Conservation (phyloP, 2,329 filamentous ascomycete genomes). For the Paracoccidioides brasiliensis region DNA sequence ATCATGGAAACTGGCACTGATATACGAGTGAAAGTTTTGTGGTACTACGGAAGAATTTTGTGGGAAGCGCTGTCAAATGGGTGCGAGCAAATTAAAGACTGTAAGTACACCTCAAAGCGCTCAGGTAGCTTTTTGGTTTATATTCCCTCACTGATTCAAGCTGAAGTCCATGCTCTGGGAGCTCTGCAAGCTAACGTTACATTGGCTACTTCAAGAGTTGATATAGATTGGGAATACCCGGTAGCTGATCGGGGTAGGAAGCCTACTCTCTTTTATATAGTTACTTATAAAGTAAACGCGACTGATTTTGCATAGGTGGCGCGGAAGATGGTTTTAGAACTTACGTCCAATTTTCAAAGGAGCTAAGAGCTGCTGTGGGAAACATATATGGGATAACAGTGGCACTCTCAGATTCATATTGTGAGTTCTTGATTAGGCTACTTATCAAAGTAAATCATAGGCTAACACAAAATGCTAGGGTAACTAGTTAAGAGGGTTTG, state of each 20-base stretch:
- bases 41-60: conserved; percentile 1
- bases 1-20: not conserved
- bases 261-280: no score
- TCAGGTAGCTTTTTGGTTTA: not conserved
- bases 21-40: not conserved
- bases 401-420: conserved; percentile 7
- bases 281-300: no score
- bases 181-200: conserved; percentile 6
- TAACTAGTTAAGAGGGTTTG: conserved; percentile 18
- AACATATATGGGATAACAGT: conserved; percentile 6
- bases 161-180: not conserved
- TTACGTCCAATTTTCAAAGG: no score
- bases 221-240: no score
- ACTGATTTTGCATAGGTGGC: no score
- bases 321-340: no score
- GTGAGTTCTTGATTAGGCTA: not conserved
- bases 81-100: conserved; percentile 2
- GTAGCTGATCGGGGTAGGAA: no score
- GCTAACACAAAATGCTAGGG: conserved; percentile 5
- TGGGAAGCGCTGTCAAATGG: conserved; percentile 3
- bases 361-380: conserved; percentile 4
- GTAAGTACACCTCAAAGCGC: not conserved
- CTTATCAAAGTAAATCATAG: not conserved
- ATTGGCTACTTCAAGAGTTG: conserved; percentile 30
- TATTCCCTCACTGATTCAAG: conserved; percentile 2